Evolutionary conservation across 2,329 filamentous ascomycete genomes (phyloP).

Genomic region (Paradendryphiella salina): DNA sequence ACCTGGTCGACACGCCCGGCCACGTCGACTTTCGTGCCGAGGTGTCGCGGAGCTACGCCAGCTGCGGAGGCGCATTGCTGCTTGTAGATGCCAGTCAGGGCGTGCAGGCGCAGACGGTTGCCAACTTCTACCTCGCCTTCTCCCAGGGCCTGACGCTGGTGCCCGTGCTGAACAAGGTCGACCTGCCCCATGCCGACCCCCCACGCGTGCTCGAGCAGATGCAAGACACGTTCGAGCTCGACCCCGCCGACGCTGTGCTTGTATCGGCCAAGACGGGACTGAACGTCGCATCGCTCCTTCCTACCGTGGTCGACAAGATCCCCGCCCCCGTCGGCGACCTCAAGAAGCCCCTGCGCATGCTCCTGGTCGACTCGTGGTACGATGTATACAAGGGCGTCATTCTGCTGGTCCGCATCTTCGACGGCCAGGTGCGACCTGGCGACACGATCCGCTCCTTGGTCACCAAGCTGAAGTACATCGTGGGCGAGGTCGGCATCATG

Average conservation of each 20-base stretch:
- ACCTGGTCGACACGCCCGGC: constrained; percentile 94
- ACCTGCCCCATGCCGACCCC: constrained; percentile 87
- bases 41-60: constrained; percentile 93
- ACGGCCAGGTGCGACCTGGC: constrained; percentile 79
- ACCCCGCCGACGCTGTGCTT: constrained; percentile 71
- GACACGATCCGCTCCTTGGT: constrained; percentile 87
- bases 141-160: constrained; percentile 84
- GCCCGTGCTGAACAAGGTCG: constrained; percentile 95
- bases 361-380: constrained; percentile 98
- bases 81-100: constrained; percentile 96
- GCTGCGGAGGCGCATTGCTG: constrained; percentile 84
- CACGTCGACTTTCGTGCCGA: constrained; percentile 98
- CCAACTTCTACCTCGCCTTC: constrained; percentile 98
- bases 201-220: constrained; percentile 84
- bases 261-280: constrained; percentile 94
- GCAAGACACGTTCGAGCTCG: constrained; percentile 81
- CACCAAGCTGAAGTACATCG: constrained; percentile 85
- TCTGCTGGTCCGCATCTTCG: constrained; percentile 86
- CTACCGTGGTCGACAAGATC: constrained; percentile 81
- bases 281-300: constrained; percentile 81
- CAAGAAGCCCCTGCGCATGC: constrained; percentile 73
- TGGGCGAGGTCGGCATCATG: constrained; percentile 96
- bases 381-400: constrained; percentile 94
- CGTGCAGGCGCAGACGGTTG: constrained; percentile 95
- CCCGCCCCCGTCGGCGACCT: constrained; percentile 77